phyloP scores from a whole-genome alignment of 2,329 filamentous ascomycete genomes.

The Talaromyces pinophilus region DNA sequence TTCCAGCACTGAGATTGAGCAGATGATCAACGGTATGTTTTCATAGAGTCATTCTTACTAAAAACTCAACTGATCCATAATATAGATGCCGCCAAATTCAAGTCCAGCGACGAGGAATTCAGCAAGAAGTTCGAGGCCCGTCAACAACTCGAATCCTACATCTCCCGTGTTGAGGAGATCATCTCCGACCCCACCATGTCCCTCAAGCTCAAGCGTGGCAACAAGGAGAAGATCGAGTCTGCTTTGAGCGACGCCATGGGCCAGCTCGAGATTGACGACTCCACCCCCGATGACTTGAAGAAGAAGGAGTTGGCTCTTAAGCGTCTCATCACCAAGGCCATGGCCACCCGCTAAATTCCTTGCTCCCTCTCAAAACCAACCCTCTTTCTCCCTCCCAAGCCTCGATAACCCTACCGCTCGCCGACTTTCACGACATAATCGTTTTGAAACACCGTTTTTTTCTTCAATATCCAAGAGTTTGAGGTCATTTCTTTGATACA shows the following conservation, averaged over 20 bases:
- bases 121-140: constrained; percentile 99
- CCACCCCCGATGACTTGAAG: constrained; percentile 90
- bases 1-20: constrained; percentile 90
- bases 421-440: constrained; percentile 8
- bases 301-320: constrained; percentile 99
- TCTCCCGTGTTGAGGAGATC: constrained; percentile 97
- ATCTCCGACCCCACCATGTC: constrained; percentile 94
- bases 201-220: constrained; percentile 96
- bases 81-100: constrained; percentile 93
- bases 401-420: constrained; percentile 2
- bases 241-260: constrained; percentile 97
- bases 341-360: constrained; percentile 76
- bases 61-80: background rate
- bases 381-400: background rate
- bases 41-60: background rate
- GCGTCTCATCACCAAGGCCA: constrained; percentile 97
- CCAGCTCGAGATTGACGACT: constrained; percentile 93
- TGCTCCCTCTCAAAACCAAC: background rate
- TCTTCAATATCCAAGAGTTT: background rate
- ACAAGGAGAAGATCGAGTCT: constrained; percentile 99
- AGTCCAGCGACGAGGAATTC: constrained; percentile 96
- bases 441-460: constrained; percentile 8
- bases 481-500: constrained; percentile 10
- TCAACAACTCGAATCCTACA: constrained; percentile 99
- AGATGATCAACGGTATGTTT: constrained; percentile 80